Base-by-base conservation (phyloP, 371 early-diverging fungal species). In the Nematocida parisii region DNA sequence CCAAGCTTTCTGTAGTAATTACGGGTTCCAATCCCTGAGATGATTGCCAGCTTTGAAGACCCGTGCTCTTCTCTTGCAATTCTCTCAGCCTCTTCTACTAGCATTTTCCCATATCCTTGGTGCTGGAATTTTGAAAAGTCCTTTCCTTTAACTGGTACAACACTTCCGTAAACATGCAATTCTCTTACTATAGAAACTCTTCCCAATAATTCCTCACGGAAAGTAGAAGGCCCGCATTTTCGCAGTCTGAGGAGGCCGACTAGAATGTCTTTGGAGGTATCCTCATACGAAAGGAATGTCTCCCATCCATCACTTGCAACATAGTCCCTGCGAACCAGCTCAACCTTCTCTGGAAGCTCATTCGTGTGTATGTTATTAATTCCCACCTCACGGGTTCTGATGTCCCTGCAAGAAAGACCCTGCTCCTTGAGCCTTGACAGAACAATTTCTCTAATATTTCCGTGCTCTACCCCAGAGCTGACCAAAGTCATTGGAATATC, bases 401-500 rank as follows among this genome's bases (percentile, higher is more conserved):
- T 96, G 87, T 99, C 99, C 18, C 98, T 91, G 85, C 98, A 98
- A 74, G 91, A 91, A 0, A 93, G 93, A 58, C 95, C 96, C 75
- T 97, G 87, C 88, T 99, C 99, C 84, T 91, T 91, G 95, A 98
- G 95, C 70, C 97, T 90, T 81, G 93, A 90, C 71, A 98, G 87
- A 0, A 97, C 97, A 64, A 97, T 88, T 88, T 99, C 98, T 71
- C 99, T 90, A 82, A 99, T 86, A 84, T 99, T 97, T 67, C 98
- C 99, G 86, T 98, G 92, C 87, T 98, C 99, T 13, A 99, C 98
- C 73, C 99, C 99, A 5, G 95, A 94, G 11, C 95, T 94, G 50
- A 99, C 99, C 40, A 99, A 89, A 11, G 99, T 98, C 99, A 99
- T 99, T n/a, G 99, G 99, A 83, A 99, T 99, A 89, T 99, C 99